phyloP scores from a whole-genome alignment of 495 filamentous ascomycete genomes.

The Penicillium antarcticum region DNA sequence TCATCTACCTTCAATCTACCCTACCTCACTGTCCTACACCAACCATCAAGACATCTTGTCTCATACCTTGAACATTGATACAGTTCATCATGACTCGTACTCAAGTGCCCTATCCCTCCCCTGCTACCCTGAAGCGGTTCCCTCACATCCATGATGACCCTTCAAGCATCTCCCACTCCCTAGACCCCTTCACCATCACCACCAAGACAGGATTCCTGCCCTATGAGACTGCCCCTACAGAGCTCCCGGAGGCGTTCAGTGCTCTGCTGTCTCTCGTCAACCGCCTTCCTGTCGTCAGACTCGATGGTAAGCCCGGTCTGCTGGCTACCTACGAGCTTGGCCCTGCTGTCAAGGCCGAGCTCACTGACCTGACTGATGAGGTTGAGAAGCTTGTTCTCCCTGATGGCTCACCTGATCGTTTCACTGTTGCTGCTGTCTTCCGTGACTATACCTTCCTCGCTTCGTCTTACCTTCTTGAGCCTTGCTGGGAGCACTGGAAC shows the following conservation, averaged over 20 bases:
- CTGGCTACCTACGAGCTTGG: conserved; percentile 71
- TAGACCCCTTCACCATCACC: conserved; percentile 80
- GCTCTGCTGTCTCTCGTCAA: conserved; percentile 65
- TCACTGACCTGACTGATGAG: conserved; percentile 70
- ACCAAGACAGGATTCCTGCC: conserved; percentile 71
- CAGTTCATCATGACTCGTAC: conserved; percentile 28
- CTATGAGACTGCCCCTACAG: conserved; percentile 34
- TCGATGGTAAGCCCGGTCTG: conserved; percentile 67
- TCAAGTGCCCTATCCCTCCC: conserved; percentile 28
- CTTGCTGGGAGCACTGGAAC: conserved; percentile 74
- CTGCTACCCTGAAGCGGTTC: conserved; percentile 48
- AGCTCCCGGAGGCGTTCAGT: conserved; percentile 63
- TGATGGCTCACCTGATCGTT: conserved; percentile 57
- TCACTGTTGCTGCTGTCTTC: conserved; percentile 77
- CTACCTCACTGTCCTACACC: background rate
- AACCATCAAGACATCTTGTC: background rate
- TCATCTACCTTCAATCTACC: conserved; percentile 26
- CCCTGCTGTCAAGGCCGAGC: conserved; percentile 57
- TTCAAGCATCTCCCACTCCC: conserved; percentile 51
- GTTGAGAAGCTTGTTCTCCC: conserved; percentile 60
- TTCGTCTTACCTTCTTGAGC: conserved; percentile 86
- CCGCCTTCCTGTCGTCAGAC: conserved; percentile 70
- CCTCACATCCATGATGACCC: conserved; percentile 57
- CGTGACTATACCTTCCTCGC: conserved; percentile 88
- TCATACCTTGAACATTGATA: background rate